Percentiles rank a stretch among this genome's conserved stretches.
These are phyloP conservation scores for Dryas drummondii DNA, from an alignment of 306 rosid genomes.

Conservation along the genomic window DNA sequence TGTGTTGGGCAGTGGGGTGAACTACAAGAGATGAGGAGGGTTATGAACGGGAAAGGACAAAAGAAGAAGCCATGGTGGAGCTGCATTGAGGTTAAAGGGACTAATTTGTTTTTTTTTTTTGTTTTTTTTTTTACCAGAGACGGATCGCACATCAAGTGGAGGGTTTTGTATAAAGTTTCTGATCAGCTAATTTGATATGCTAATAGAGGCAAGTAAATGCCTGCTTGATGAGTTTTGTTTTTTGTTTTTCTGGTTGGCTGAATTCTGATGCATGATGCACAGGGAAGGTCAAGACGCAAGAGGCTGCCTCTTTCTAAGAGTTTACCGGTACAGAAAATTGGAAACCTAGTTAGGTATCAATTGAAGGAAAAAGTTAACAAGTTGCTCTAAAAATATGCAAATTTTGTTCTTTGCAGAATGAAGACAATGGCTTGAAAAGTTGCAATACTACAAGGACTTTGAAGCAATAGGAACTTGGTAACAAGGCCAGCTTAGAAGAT, in stretches of 20 bases:
- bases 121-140: conserved; percentile 46
- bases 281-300: background rate
- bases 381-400: background rate
- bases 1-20: conserved; percentile 51
- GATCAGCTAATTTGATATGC: background rate
- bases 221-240: background rate
- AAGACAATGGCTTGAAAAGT: too few relatives aligned
- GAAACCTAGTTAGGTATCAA: too few relatives aligned
- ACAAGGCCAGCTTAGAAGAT: too few relatives aligned
- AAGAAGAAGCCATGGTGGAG: conserved; percentile 67
- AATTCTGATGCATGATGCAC: background rate
- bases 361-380: too few relatives aligned
- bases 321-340: background rate
- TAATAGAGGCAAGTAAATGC: background rate
- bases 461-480: too few relatives aligned
- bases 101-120: background rate
- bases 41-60: conserved; percentile 43
- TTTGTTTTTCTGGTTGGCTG: background rate
- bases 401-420: too few relatives aligned
- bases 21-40: conserved; percentile 50
- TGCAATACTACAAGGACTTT: too few relatives aligned
- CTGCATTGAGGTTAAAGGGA: conserved; percentile 43
- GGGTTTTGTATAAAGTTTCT: background rate
- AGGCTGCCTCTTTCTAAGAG: background rate
- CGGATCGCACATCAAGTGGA: conserved; percentile 22